These are phyloP conservation scores for Trichoderma atrobrunneum DNA, from an alignment of 2,329 filamentous ascomycete species.

Conservation along the genomic window DNA sequence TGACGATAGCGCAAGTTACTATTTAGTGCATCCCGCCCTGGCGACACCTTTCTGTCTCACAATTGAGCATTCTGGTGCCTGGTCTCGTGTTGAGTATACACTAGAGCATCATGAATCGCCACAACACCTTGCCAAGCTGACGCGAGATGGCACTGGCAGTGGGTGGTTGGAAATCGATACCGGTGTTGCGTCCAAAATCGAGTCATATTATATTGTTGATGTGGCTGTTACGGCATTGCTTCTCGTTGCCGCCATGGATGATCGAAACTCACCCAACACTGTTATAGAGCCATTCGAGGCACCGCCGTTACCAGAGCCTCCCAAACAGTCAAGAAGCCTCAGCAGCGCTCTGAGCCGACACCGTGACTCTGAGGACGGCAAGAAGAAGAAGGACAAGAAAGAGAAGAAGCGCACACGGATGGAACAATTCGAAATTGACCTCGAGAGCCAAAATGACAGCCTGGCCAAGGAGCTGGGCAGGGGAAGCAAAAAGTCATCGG, in stretches of 20 bases:
- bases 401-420: slow-evolving; percentile 40
- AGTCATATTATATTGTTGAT: slow-evolving; percentile 61
- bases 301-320: slow-evolving; percentile 42
- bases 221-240: slow-evolving; percentile 60
- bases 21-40: slow-evolving; percentile 61
- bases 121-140: slow-evolving; percentile 58
- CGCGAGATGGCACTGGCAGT: slow-evolving; percentile 56
- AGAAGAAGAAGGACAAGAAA: slow-evolving; percentile 49
- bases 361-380: slow-evolving; percentile 29
- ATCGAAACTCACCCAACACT: slow-evolving; percentile 42
- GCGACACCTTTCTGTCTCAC: slow-evolving; percentile 62
- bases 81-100: slow-evolving; percentile 61
- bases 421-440: slow-evolving; percentile 58
- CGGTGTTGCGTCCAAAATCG: slow-evolving; percentile 55
- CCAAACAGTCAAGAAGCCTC: slow-evolving; percentile 28
- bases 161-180: slow-evolving; percentile 63
- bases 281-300: slow-evolving; percentile 56
- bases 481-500: slow-evolving; percentile 38
- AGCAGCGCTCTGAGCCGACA: slow-evolving; percentile 32
- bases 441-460: slow-evolving; percentile 59
- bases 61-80: slow-evolving; percentile 56
- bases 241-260: slow-evolving; percentile 57
- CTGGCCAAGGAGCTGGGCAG: slow-evolving; percentile 35
- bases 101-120: slow-evolving; percentile 64
- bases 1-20: slow-evolving; percentile 56